Evolutionary conservation across 192 early-diverging fungal species (phyloP).

Genomic region (Helicostylum pulchrum): DNA sequence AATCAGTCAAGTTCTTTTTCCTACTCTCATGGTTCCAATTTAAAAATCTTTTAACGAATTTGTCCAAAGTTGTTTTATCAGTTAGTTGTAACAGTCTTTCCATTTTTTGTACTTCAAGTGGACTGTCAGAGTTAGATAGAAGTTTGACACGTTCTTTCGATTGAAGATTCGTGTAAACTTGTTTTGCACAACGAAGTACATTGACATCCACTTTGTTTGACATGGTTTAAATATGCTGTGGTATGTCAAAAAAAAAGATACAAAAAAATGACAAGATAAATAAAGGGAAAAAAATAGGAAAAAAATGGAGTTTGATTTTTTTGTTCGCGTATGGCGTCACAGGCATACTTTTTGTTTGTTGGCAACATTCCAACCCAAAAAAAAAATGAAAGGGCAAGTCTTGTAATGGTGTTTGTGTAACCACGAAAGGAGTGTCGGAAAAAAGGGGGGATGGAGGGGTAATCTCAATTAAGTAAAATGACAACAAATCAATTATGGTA

Average conservation of each 20-base stretch:
- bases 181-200: constrained; percentile 17
- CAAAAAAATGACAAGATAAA: not conserved
- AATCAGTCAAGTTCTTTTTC: constrained; percentile 2
- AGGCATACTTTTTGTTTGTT: no score
- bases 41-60: not conserved
- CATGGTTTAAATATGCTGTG: not conserved
- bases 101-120: constrained; percentile 14
- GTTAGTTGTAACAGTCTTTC: not conserved
- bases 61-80: not conserved
- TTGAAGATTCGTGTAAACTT: constrained; percentile 9
- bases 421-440: no score
- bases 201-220: not conserved
- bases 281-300: no score
- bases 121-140: not conserved
- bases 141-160: not conserved
- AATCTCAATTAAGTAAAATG: not conserved
- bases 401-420: not conserved
- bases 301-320: no score
- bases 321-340: not conserved
- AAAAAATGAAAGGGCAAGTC: no score
- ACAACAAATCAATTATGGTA: not conserved
- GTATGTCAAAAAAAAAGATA: constrained; percentile 1
- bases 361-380: no score
- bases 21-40: not conserved
- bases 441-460: not conserved